phyloP scores from a whole-genome alignment of 352 stramenopile species.

The Thalassiosira exigua region DNA sequence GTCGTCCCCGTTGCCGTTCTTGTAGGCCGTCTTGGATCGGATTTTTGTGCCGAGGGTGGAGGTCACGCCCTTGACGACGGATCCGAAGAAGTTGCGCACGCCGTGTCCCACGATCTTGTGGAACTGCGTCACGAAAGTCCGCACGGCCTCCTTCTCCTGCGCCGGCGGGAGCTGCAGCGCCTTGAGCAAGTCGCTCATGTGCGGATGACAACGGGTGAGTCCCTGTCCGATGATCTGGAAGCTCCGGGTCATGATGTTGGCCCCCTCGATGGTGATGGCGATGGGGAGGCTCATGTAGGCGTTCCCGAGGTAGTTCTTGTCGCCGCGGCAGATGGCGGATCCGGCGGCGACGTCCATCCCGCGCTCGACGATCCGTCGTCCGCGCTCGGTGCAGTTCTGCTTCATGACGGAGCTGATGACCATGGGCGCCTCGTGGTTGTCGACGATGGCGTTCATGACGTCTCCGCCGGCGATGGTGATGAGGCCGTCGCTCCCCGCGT shows the following conservation, averaged over 20 bases:
- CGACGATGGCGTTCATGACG: conserved; percentile 98
- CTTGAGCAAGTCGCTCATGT: conserved; percentile 97
- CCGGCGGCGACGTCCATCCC: conserved; percentile 97
- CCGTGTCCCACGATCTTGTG: conserved; percentile 94
- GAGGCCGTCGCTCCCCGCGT: conserved; percentile 92
- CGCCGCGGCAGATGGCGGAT: conserved; percentile 95
- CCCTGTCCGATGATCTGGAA: conserved; percentile 98
- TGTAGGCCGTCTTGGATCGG: conserved; percentile 90
- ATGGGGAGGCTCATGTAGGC: conserved; percentile 96
- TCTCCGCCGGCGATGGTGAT: conserved; percentile 95
- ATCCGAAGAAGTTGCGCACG: conserved; percentile 90
- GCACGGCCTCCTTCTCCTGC: conserved; percentile 88
- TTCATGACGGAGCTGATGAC: conserved; percentile 99
- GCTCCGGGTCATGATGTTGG: conserved; percentile 97
- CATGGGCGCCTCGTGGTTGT: conserved; percentile 98
- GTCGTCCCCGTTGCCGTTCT: conserved; percentile 87
- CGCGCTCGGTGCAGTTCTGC: conserved; percentile 97
- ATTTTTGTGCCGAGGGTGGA: conserved; percentile 86
- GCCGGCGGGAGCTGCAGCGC: conserved; percentile 91
- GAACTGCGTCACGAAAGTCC: conserved; percentile 91
- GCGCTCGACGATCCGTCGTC: conserved; percentile 94
- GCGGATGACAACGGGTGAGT: conserved; percentile 95
- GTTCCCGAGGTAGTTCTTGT: conserved; percentile 96
- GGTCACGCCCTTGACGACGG: conserved; percentile 88
- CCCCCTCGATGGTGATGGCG: conserved; percentile 97